Conservation (phyloP, 169 alveolate species). For the Condylostoma magnum region DNA sequence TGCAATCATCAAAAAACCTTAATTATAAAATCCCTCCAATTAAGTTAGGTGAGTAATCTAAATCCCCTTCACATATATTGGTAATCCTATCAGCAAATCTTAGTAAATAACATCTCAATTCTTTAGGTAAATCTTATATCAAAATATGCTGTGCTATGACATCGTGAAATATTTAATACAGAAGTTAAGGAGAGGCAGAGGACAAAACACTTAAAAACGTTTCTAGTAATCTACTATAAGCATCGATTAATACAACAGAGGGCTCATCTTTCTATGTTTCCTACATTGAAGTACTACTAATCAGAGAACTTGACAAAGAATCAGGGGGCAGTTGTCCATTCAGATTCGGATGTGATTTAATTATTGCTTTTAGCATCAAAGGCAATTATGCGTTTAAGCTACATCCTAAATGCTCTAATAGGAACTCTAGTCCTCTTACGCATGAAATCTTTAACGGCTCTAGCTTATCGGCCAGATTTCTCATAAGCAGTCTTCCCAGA, state of each 20-base stretch:
- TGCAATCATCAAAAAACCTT: constrained; percentile 20
- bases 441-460: constrained; percentile 53
- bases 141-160: constrained; percentile 33
- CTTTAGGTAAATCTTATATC: constrained; percentile 46
- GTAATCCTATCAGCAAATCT: constrained; percentile 48
- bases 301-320: constrained; percentile 25
- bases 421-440: constrained; percentile 40
- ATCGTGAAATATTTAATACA: constrained; percentile 35
- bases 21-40: constrained; percentile 23
- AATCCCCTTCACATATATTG: constrained; percentile 59
- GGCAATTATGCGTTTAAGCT: constrained; percentile 28
- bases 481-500: constrained; percentile 35
- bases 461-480: constrained; percentile 35
- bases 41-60: constrained; percentile 26
- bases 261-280: constrained; percentile 13
- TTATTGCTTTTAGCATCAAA: constrained; percentile 5
- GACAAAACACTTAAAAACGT: constrained; percentile 37
- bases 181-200: constrained; percentile 38
- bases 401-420: constrained; percentile 57
- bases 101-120: constrained; percentile 41
- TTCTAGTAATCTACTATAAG: constrained; percentile 50
- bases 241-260: not conserved
- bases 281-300: not conserved
- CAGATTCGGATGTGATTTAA: constrained; percentile 5
- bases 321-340: not conserved